Conservation (phyloP, 768 basidiomycete genomes). For the Lepiota subincarnata region DNA sequence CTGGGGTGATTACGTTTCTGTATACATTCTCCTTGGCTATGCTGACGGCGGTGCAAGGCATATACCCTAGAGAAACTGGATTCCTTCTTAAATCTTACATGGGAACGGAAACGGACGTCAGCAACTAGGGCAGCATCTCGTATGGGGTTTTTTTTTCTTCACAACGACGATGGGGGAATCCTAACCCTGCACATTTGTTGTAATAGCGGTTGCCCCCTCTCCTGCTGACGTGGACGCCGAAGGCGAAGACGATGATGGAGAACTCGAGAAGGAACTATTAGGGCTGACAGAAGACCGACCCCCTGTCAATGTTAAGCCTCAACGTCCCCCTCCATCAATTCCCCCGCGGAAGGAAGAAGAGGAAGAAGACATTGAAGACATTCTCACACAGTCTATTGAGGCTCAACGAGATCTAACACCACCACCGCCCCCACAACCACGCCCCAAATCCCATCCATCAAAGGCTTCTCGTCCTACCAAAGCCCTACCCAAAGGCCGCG, state of each 20-base stretch:
- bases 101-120: conserved; percentile 40
- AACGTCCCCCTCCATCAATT: conserved; percentile 5
- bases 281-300: conserved; percentile 13
- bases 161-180: background rate
- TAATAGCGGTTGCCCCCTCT: conserved; percentile 19
- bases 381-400: conserved; percentile 22
- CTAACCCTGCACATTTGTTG: conserved; percentile 9
- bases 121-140: conserved; percentile 26
- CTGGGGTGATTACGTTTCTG: conserved; percentile 44
- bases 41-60: conserved; percentile 36
- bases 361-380: conserved; percentile 30
- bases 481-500: conserved; percentile 21
- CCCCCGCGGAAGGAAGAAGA: conserved; percentile 26
- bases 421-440: conserved; percentile 24
- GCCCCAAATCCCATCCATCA: conserved; percentile 26
- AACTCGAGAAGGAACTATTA: conserved; percentile 35
- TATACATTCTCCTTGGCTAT: conserved; percentile 10
- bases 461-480: conserved; percentile 27
- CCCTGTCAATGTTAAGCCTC: conserved; percentile 16
- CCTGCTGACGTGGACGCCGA: conserved; percentile 27
- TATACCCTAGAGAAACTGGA: conserved; percentile 77
- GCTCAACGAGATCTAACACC: background rate
- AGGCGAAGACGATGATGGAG: conserved; percentile 38
- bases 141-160: conserved; percentile 21
- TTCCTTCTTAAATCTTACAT: conserved; percentile 51